Evolutionary conservation across 2,329 filamentous ascomycete species (phyloP).

Genomic region (Blastomyces emzantsi): DNA sequence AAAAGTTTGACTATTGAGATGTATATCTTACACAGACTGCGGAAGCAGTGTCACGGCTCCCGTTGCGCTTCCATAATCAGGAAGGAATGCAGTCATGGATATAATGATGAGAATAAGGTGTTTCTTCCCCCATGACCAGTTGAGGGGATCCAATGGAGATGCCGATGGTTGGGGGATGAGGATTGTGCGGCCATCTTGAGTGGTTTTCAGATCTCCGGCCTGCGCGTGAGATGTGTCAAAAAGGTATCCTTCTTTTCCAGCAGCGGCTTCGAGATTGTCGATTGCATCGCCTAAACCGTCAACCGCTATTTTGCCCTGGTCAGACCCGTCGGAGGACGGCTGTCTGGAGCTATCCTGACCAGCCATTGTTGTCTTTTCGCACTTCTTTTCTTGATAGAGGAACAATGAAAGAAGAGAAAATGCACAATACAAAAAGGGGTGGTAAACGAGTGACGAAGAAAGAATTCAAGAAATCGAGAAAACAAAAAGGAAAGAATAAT

Average conservation of each 20-base stretch:
- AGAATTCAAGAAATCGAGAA: neutral
- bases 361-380: neutral
- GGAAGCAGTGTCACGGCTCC: slow-evolving; percentile 34
- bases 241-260: slow-evolving; percentile 24
- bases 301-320: neutral
- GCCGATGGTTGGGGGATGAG: slow-evolving; percentile 32
- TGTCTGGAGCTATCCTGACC: neutral
- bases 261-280: slow-evolving; percentile 2
- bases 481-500: neutral
- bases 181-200: slow-evolving; percentile 27
- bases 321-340: neutral
- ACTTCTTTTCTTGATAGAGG: neutral
- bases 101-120: slow-evolving; percentile 32
- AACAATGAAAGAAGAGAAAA: neutral
- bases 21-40: slow-evolving; percentile 26
- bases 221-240: slow-evolving; percentile 23
- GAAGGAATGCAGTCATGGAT: slow-evolving; percentile 30
- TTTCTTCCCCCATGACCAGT: slow-evolving; percentile 29
- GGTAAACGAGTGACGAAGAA: neutral
- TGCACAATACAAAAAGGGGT: neutral
- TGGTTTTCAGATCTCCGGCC: slow-evolving; percentile 23
- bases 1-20: neutral
- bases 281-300: neutral
- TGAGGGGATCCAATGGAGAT: slow-evolving; percentile 32
- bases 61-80: slow-evolving; percentile 37